Evolutionary conservation across 257 asterid species (phyloP), one percentile per base, ranked within the genome.

Genomic region (Capsicum baccatum): DNA sequence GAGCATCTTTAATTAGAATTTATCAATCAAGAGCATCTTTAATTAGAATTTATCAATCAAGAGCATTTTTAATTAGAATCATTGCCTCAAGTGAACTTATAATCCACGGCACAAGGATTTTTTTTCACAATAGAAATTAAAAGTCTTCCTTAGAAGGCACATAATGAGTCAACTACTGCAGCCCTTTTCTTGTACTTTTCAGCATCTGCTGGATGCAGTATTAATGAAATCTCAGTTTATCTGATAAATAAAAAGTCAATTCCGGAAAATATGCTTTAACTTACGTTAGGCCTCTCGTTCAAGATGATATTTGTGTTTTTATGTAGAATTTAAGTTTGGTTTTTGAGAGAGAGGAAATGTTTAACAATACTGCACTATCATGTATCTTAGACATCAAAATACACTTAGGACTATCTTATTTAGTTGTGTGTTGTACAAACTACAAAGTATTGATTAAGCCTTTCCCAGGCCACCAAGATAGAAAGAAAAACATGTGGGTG

Each of bases 361-460:
- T 67, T 48, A 33, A 48, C 74, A 67, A 9, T 67, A 67, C 8
- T 33, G 74, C 74, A 67, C 19, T 67, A 35, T 33, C 74, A 13
- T 33, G 47, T 48, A 35, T 67, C 76, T 35, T 67, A 67, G 76
- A 67, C 52, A 67, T 37, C 76, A 37, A 67, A 67, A 67, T 37
- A 14, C 74, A 37, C 52, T 67, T 67, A 6, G 52, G 76, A 67
- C 50, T 35, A 67, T 7, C 76, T 67, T 67, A 7, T 37, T 67
- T 67, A 14, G 52, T 37, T 14, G 50, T 6, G 13, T 6, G 4
- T 15, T 7, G 42, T 66, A 66, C 71, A 14, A 67, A 26, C 33
- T 26, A 26, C 33, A 26, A 26, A 37, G 52, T 67, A 50, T 67
- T 67, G 52, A 67, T 14, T 37, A 67, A 35, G 44, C 6, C 33